These are phyloP conservation scores for Pseudogymnoascus sp. DNA, from an alignment of 2,329 filamentous ascomycete genomes.

Conservation along the genomic window DNA sequence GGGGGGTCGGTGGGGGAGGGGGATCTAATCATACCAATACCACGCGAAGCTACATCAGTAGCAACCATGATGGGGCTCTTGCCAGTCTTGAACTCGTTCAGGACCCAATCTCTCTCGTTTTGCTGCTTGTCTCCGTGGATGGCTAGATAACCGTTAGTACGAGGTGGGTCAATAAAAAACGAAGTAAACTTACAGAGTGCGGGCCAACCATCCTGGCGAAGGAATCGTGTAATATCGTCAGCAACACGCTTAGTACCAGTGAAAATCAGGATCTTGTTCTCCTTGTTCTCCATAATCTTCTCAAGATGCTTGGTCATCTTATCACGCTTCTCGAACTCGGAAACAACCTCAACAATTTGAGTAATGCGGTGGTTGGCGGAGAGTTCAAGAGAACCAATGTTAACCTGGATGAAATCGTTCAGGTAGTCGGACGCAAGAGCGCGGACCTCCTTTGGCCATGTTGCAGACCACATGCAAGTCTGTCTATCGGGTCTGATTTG, in stretches of 20 bases:
- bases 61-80: constrained; percentile 99
- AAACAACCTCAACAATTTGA: constrained; percentile 93
- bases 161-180: constrained; percentile 38
- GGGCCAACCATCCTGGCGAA: constrained; percentile 96
- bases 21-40: constrained; percentile 94
- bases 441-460: constrained; percentile 97
- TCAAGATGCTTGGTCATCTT: constrained; percentile 96
- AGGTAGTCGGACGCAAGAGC: constrained; percentile 86
- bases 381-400: constrained; percentile 93
- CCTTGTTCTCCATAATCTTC: constrained; percentile 93
- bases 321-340: constrained; percentile 95
- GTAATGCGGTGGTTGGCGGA: constrained; percentile 97
- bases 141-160: constrained; percentile 49
- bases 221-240: constrained; percentile 94
- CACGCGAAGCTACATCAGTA: constrained; percentile 98
- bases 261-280: constrained; percentile 94
- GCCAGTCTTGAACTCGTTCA: constrained; percentile 98
- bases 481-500: constrained; percentile 98
- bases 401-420: constrained; percentile 95
- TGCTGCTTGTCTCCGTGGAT: constrained; percentile 99
- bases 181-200: constrained; percentile 70
- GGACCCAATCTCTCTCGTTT: constrained; percentile 98
- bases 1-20: constrained; percentile 37
- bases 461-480: constrained; percentile 99
- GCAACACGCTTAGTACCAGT: constrained; percentile 90